Evolutionary conservation across 1,139 yeast species (phyloP), one percentile per base, ranked within the genome.

Genomic region (Suhomyces ambrosiae): DNA sequence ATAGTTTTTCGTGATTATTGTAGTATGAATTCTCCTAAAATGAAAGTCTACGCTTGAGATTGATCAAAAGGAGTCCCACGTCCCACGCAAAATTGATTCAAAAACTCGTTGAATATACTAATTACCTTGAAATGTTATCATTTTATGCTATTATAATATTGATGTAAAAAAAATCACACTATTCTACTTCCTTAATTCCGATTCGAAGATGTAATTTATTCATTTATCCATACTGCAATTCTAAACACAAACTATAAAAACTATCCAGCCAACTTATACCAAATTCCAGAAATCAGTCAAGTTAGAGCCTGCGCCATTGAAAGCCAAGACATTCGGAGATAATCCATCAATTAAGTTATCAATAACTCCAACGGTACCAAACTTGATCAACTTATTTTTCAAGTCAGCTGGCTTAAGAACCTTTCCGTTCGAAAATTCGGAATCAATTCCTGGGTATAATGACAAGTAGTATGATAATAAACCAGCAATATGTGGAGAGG

Each of bases 401-500:
- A 70, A 62, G 32, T 49, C 58, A 6, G 48, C 59, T 6, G 74
- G 71, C 23, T 60, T 60, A 30, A 65, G 49, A 4, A 54, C 22
- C 3, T 34, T 44, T 3, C 53, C 49, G 3, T 42, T 37, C 6
- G 53, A 45, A 36, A 45, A 70, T 48, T 67, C 74, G 18, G 74
- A 67, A 27, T 54, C 60, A 14, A 52, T 50, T 25, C 61, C 67
- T 16, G 74, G 75, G 67, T 87, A 94, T 63, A 92, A 80, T 14
- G 97, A 87, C 54, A 92, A 72, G 70, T 80, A 90, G 76, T 92
- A 92, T 4, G 97, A 71, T 58, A 84, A 74, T 62, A 92, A 76
- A 52, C 98, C 98, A 46, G 89, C 85, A 60, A 92, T 85, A 61
- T 92, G 97, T 37, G 98, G 98, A 31, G 97, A 87, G 23, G 98